Conservation (phyloP, 2,329 filamentous ascomycete species). For the Beauveria varroae region DNA sequence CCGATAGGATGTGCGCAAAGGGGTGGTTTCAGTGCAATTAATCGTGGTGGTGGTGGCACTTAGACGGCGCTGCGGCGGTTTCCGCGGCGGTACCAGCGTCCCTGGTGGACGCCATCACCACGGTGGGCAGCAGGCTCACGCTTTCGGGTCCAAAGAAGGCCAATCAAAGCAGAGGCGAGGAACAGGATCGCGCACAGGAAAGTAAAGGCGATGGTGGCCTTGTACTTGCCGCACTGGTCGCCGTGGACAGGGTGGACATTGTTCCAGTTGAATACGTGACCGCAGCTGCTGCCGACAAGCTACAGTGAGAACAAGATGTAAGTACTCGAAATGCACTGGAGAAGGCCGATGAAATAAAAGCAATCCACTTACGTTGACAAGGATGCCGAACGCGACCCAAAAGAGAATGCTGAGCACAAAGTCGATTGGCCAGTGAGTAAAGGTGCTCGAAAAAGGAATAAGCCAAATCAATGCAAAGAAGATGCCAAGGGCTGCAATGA, state of each 20-base stretch:
- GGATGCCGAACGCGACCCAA: constrained; percentile 62
- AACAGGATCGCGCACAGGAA: constrained; percentile 66
- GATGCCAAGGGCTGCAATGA: constrained; percentile 62
- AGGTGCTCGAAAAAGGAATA: constrained; percentile 59
- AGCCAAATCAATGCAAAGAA: constrained; percentile 65
- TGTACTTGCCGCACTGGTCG: constrained; percentile 58
- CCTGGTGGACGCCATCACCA: constrained; percentile 21
- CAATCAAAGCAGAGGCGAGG: constrained; percentile 56
- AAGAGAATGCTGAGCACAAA: constrained; percentile 60
- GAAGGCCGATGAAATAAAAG: not conserved
- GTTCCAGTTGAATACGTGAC: constrained; percentile 52
- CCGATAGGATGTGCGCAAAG: too few species aligned
- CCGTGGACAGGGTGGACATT: constrained; percentile 38
- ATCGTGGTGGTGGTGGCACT: not conserved
- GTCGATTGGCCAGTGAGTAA: constrained; percentile 66
- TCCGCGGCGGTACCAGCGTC: constrained; percentile 30
- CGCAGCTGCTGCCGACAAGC: constrained; percentile 42
- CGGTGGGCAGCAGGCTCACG: constrained; percentile 27
- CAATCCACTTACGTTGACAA: constrained; percentile 48
- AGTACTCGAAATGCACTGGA: not conserved
- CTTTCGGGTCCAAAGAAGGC: constrained; percentile 45
- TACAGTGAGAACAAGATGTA: constrained; percentile 13
- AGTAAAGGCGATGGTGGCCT: constrained; percentile 62
- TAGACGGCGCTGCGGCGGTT: constrained; percentile 36
- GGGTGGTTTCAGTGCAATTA: too few species aligned